Evolutionary conservation across 495 filamentous ascomycete species (phyloP).

Genomic region (Parathielavia hyrcaniae): DNA sequence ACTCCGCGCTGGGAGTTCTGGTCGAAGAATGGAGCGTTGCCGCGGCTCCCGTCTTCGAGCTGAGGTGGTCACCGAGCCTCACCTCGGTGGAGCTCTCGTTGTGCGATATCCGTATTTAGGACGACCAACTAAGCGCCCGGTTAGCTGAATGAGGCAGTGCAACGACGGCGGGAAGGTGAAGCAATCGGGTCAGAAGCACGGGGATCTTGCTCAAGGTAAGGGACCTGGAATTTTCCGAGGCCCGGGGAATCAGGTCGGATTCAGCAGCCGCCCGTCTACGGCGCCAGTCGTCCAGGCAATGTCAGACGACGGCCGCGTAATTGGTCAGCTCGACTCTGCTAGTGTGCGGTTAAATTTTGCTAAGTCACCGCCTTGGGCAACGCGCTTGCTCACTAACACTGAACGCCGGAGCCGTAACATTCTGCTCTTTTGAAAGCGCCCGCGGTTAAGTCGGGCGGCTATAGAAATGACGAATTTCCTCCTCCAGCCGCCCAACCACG

Average conservation of each 20-base stretch:
- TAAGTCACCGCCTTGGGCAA: neutral
- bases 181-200: slow-evolving; percentile 4
- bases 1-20: neutral
- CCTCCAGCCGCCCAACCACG: slow-evolving; percentile 13
- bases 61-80: too few species aligned
- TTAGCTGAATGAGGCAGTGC: slow-evolving; percentile 6
- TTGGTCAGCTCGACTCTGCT: neutral
- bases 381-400: slow-evolving; percentile 1
- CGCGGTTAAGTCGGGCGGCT: slow-evolving; percentile 11
- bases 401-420: neutral
- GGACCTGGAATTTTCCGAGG: neutral
- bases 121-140: slow-evolving; percentile 11
- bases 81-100: neutral
- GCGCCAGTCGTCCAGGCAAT: neutral
- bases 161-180: slow-evolving; percentile 2
- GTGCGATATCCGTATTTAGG: neutral
- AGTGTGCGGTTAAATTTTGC: neutral
- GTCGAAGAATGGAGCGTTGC: neutral
- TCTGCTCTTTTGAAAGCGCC: slow-evolving; percentile 5
- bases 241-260: neutral
- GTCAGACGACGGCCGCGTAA: neutral
- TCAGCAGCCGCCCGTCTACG: neutral
- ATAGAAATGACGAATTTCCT: slow-evolving; percentile 1
- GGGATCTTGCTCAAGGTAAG: neutral
- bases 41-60: neutral